Evolutionary conservation across 768 basidiomycete genomes (phyloP).

Genomic region (Russula vinacea): DNA sequence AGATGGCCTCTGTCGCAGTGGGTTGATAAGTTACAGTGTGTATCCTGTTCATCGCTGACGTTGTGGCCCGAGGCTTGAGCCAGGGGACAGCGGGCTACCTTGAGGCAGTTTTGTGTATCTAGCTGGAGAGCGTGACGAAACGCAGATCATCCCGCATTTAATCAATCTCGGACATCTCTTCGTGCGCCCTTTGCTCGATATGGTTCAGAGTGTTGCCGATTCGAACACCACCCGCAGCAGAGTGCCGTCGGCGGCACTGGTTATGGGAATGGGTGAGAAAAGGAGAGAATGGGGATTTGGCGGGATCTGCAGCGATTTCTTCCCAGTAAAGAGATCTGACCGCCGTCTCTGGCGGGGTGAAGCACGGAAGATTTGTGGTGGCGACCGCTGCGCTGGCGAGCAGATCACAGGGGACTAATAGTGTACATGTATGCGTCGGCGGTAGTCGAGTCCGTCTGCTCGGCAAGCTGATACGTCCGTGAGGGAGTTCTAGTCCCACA

Average conservation of each 20-base stretch:
- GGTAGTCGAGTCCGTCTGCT: conserved; percentile 12
- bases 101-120: conserved; percentile 4
- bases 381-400: conserved; percentile 5
- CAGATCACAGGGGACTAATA: neutral
- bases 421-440: conserved; percentile 14
- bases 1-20: neutral
- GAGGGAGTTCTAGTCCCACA: conserved; percentile 49
- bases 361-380: conserved; percentile 1
- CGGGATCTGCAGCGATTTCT: conserved; percentile 21
- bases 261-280: conserved; percentile 13
- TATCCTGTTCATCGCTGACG: neutral
- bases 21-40: conserved; percentile 10
- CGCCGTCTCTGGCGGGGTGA: conserved; percentile 8
- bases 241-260: conserved; percentile 17
- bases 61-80: neutral
- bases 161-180: conserved; percentile 23
- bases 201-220: conserved; percentile 15
- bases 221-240: neutral
- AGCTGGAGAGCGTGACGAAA: conserved; percentile 1
- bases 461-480: conserved; percentile 24
- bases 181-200: conserved; percentile 19
- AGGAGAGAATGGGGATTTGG: conserved; percentile 10
- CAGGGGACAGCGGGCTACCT: neutral
- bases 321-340: conserved; percentile 12
- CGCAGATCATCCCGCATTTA: conserved; percentile 26